These are phyloP conservation scores for Triticum urartu DNA, from an alignment of 176 grass and related monocot genomes.

Conservation along the genomic window DNA sequence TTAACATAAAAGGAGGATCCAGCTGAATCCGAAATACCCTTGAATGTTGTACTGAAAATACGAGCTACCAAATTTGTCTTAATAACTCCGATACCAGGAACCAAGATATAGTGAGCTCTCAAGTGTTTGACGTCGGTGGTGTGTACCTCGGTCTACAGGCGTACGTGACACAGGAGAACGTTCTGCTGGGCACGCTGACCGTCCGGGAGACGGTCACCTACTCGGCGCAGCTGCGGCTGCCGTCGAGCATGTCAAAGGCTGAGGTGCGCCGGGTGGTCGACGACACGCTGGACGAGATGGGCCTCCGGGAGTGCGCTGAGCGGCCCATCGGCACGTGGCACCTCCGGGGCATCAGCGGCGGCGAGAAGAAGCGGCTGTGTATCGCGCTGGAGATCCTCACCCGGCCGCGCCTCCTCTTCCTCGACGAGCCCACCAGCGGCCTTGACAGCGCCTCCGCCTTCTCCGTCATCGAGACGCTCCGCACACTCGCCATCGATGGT, in stretches of 20 bases:
- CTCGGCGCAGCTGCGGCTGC: conserved; percentile 77
- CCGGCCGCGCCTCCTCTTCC: conserved; percentile 85
- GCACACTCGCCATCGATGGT: conserved; percentile 72
- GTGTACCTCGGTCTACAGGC: conserved; percentile 39
- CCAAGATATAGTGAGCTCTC: not conserved
- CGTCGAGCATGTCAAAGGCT: conserved; percentile 55
- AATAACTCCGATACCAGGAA: not conserved
- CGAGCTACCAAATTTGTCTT: not conserved
- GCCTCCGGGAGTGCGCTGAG: conserved; percentile 72
- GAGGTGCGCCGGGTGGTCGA: conserved; percentile 59
- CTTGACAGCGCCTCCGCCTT: conserved; percentile 93
- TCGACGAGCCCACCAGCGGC: conserved; percentile 97
- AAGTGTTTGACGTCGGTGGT: not conserved
- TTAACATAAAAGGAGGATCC: not conserved
- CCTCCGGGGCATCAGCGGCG: conserved; percentile 87
- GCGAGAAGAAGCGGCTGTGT: conserved; percentile 92
- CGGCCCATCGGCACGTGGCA: conserved; percentile 84
- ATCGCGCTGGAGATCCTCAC: conserved; percentile 96
- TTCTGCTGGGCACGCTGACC: conserved; percentile 77
- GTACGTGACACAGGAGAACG: conserved; percentile 95
- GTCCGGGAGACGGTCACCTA: conserved; percentile 86
- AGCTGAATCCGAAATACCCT: not conserved
- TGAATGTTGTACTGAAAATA: not conserved
- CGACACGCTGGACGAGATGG: conserved; percentile 82
- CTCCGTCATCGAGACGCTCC: conserved; percentile 84